phyloP scores from a whole-genome alignment of 805 yeast genomes.

The Cephaloascus albidus region DNA sequence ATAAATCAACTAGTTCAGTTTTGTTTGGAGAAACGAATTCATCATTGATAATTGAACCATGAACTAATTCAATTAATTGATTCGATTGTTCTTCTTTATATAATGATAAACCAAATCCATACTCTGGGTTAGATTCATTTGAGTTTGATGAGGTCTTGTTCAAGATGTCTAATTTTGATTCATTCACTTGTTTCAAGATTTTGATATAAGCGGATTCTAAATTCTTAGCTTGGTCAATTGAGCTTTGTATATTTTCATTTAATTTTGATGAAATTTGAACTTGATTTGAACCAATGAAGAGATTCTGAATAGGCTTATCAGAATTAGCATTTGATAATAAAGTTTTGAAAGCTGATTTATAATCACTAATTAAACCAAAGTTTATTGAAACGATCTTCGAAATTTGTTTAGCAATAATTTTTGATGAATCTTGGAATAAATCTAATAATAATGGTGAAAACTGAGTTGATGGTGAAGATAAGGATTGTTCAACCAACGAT shows the following conservation, averaged over 20 bases:
- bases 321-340: conserved; percentile 44
- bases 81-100: conserved; percentile 42
- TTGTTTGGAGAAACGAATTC: conserved; percentile 33
- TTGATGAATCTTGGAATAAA: conserved; percentile 49
- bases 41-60: conserved; percentile 34
- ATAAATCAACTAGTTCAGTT: conserved; percentile 38
- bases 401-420: conserved; percentile 35
- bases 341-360: conserved; percentile 32
- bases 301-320: conserved; percentile 50
- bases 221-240: conserved; percentile 36
- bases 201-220: conserved; percentile 73
- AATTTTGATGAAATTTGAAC: conserved; percentile 19
- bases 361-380: conserved; percentile 36
- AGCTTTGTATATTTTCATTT: conserved; percentile 18
- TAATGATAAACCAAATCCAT: conserved; percentile 73
- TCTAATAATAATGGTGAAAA: conserved; percentile 73
- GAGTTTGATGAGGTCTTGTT: conserved; percentile 47
- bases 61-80: conserved; percentile 34
- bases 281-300: conserved; percentile 44
- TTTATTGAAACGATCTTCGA: conserved; percentile 45
- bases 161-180: conserved; percentile 44
- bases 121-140: conserved; percentile 61
- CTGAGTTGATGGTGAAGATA: conserved; percentile 16
- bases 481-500: conserved; percentile 60
- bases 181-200: conserved; percentile 62